Base-by-base conservation (phyloP, 1,284 basidiomycete species). In the Athelia sp. region DNA sequence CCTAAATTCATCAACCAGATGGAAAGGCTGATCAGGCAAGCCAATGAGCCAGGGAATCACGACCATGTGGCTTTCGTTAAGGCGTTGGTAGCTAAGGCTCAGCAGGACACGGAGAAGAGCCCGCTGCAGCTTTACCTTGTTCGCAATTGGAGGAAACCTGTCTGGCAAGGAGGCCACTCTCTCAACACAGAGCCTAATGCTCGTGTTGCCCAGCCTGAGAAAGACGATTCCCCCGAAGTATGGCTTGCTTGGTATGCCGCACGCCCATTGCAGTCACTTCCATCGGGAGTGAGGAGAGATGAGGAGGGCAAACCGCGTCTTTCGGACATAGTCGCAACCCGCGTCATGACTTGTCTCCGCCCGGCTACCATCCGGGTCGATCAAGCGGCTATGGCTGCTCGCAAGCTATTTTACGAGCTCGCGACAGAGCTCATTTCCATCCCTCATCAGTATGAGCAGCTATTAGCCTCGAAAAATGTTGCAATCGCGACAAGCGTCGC, bases 201-300 rank as follows among this genome's bases (percentile, higher is more conserved):
- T 4, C 4, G 24, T 9, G 17, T 18, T 46, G 24, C 45, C 8
- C 17, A 29, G 15, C 45, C 26, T 9, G 8, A 18, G n/a, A 4
- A 9, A 10, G 10, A 46, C 29, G 45, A 46, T 34, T 15, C 45
- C 10, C n/a, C 29, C 13, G 72, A 75, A 45, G 60, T 58, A 22
- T 75, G 73, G 73, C 66, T 67, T 31, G 64, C 67, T 3, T 76
- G 73, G 51, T 67, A 73, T 43, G 58, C 66, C 6, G 60, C 61
- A 23, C 71, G 75, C 48, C 67, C 61, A n/a, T n/a, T n/a, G 2
- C 62, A 62, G 45, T 74, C 72, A 1, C 74, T 71, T 61, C 73
- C 74, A 3, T 69, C 67, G 47, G 73, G 73, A 47, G 73, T 75
- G 47, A 65, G 74, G 44, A 65, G 64, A 43, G 67, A 69, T 51